These are phyloP conservation scores for Wallacemonas rigidus DNA, from an alignment of 208 protist genomes.

Conservation along the genomic window DNA sequence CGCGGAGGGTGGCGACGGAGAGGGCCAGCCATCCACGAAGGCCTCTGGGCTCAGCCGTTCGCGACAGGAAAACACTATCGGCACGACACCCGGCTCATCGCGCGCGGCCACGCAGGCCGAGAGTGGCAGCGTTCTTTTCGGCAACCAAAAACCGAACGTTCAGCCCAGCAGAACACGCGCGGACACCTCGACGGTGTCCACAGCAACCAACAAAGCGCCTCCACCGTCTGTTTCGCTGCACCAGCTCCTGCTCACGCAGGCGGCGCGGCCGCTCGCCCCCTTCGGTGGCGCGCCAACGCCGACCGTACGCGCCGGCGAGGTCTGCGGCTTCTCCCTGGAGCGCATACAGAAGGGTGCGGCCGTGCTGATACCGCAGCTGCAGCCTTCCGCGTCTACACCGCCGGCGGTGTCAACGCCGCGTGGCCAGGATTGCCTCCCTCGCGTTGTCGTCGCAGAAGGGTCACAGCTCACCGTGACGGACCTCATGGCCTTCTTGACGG, in stretches of 20 bases:
- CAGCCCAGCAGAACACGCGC: not conserved
- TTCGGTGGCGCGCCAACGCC: not conserved
- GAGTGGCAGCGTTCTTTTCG: constrained; percentile 9
- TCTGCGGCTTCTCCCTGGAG: constrained; percentile 14
- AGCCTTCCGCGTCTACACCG: not conserved
- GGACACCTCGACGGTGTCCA: not conserved
- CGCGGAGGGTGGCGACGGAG: not conserved
- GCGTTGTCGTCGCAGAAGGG: constrained; percentile 52
- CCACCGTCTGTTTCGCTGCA: constrained; percentile 27
- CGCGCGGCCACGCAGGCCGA: constrained; percentile 15
- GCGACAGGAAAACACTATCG: not conserved
- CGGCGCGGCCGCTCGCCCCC: constrained; percentile 22
- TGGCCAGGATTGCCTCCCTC: constrained; percentile 21
- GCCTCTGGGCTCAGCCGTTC: not conserved
- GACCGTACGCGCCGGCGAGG: not conserved
- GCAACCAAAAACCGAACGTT: not conserved
- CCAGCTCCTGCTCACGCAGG: constrained; percentile 40
- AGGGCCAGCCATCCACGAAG: not conserved
- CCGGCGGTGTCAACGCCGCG: not conserved
- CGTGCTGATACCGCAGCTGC: constrained; percentile 6
- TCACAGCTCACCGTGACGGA: constrained; percentile 36
- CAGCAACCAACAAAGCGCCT: not conserved
- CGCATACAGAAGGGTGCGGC: constrained; percentile 12
- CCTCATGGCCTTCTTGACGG: constrained; percentile 50
- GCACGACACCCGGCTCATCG: constrained; percentile 8